Conservation (phyloP, 345 rosid genomes). For the Rhizophora apiculata region DNA sequence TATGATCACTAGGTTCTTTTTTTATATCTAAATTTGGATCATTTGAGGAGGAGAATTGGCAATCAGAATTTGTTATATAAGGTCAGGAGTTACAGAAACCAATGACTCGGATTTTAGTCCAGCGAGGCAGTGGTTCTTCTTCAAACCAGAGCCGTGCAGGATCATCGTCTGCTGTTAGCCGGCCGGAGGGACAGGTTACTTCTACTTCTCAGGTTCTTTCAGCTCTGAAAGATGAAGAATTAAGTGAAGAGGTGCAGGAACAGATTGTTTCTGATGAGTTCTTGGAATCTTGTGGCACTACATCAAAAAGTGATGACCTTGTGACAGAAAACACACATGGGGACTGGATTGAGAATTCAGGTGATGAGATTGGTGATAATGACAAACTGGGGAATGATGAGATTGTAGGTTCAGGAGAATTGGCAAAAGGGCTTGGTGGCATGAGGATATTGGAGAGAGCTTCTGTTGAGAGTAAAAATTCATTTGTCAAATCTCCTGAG, state of each 20-base stretch:
- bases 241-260: slow-evolving; percentile 48
- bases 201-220: slow-evolving; percentile 38
- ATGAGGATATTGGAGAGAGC: slow-evolving; percentile 41
- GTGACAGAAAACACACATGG: slow-evolving; percentile 26
- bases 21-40: slow-evolving; percentile 33
- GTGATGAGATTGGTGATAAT: slow-evolving; percentile 38
- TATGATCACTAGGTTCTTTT: slow-evolving; percentile 32
- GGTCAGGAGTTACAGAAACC: slow-evolving; percentile 11
- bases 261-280: slow-evolving; percentile 48
- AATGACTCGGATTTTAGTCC: slow-evolving; percentile 96
- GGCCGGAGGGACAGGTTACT: slow-evolving; percentile 47
- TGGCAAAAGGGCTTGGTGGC: slow-evolving; percentile 34
- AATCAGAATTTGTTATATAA: slow-evolving; percentile 13
- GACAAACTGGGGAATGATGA: slow-evolving; percentile 38
- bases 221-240: slow-evolving; percentile 62
- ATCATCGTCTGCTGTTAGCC: slow-evolving; percentile 45
- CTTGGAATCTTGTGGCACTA: slow-evolving; percentile 39
- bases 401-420: slow-evolving; percentile 31
- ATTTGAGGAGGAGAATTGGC: slow-evolving; percentile 20
- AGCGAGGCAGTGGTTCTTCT: slow-evolving; percentile 81
- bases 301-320: slow-evolving; percentile 45
- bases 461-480: slow-evolving; percentile 46
- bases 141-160: slow-evolving; percentile 69
- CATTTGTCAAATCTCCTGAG: slow-evolving; percentile 39
- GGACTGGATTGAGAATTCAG: slow-evolving; percentile 30